These are phyloP conservation scores for Suillus weaverae DNA, from an alignment of 768 basidiomycete species.

Conservation along the genomic window DNA sequence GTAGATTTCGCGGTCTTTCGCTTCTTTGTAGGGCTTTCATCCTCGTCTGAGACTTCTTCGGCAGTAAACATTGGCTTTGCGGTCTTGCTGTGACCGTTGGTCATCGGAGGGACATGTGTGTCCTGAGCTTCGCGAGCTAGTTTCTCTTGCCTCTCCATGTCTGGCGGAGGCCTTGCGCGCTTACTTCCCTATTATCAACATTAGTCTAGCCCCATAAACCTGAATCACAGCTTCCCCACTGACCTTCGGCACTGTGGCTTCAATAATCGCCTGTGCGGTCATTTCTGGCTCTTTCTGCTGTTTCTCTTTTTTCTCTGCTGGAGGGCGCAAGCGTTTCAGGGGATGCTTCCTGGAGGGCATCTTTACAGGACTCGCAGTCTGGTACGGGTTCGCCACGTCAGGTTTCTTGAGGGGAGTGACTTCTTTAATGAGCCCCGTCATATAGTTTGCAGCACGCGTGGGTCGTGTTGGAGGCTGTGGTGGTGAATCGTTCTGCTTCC, in stretches of 20 bases:
- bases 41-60: slow-evolving; percentile 41
- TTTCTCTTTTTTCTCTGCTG: slow-evolving; percentile 36
- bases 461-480: slow-evolving; percentile 38
- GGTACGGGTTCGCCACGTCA: slow-evolving; percentile 78
- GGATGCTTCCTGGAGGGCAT: slow-evolving; percentile 42
- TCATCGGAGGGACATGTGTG: slow-evolving; percentile 4
- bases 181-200: slow-evolving; percentile 61
- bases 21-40: slow-evolving; percentile 46
- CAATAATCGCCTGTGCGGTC: slow-evolving; percentile 69
- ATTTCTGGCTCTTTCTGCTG: slow-evolving; percentile 30
- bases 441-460: slow-evolving; percentile 67
- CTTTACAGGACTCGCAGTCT: slow-evolving; percentile 65
- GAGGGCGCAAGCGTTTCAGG: slow-evolving; percentile 38
- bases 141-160: slow-evolving; percentile 41
- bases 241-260: slow-evolving; percentile 76
- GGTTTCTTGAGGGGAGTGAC: slow-evolving; percentile 62
- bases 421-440: slow-evolving; percentile 71
- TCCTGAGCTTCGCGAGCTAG: slow-evolving; percentile 10
- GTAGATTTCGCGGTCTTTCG: slow-evolving; percentile 39
- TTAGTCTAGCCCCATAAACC: slow-evolving; percentile 5
- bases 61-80: slow-evolving; percentile 19
- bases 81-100: slow-evolving; percentile 18
- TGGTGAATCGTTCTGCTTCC: slow-evolving; percentile 50
- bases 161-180: slow-evolving; percentile 69
- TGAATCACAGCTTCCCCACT: slow-evolving; percentile 19